Conservation (phyloP, 352 stramenopile species). For the Pythium sukuiense region DNA sequence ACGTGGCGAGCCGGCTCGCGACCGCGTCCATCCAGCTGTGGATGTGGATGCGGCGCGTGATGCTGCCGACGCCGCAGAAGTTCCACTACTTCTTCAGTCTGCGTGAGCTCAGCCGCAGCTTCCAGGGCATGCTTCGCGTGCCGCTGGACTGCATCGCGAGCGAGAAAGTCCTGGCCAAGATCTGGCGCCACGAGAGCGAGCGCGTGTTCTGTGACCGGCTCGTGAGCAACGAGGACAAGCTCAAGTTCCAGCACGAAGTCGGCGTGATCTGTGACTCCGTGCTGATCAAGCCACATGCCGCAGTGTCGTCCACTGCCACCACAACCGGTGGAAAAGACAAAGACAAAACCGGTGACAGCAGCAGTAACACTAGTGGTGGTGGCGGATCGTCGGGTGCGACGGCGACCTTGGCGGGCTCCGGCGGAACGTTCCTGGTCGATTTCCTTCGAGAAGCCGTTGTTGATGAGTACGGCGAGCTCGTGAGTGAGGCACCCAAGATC, state of each 20-base stretch:
- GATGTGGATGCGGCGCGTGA: slow-evolving; percentile 60
- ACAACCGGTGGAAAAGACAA: slow-evolving; percentile 15
- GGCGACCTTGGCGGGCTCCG: background rate
- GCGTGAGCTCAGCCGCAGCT: slow-evolving; percentile 68
- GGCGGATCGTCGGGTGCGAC: background rate
- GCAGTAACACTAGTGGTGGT: background rate
- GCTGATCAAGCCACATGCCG: slow-evolving; percentile 27
- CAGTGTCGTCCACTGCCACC: background rate
- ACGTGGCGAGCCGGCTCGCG: slow-evolving; percentile 48
- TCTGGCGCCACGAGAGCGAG: slow-evolving; percentile 88
- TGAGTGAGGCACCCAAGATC: slow-evolving; percentile 77
- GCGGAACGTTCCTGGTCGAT: slow-evolving; percentile 63
- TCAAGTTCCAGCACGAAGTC: slow-evolving; percentile 61
- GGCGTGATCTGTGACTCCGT: slow-evolving; percentile 44
- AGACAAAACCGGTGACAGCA: slow-evolving; percentile 27
- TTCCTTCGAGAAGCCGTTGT: slow-evolving; percentile 82
- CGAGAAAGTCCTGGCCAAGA: slow-evolving; percentile 53
- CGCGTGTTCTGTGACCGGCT: slow-evolving; percentile 82
- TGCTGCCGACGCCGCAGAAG: slow-evolving; percentile 77
- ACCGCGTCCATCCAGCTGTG: slow-evolving; percentile 62
- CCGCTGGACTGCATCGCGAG: slow-evolving; percentile 47
- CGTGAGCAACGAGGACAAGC: slow-evolving; percentile 71
- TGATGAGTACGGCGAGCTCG: slow-evolving; percentile 81
- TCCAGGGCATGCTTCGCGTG: slow-evolving; percentile 76
- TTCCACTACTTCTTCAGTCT: slow-evolving; percentile 87